Percentiles rank a stretch among this genome's conserved stretches.
Conservation (phyloP, 495 filamentous ascomycete genomes). For the Penicillium odoratum region DNA sequence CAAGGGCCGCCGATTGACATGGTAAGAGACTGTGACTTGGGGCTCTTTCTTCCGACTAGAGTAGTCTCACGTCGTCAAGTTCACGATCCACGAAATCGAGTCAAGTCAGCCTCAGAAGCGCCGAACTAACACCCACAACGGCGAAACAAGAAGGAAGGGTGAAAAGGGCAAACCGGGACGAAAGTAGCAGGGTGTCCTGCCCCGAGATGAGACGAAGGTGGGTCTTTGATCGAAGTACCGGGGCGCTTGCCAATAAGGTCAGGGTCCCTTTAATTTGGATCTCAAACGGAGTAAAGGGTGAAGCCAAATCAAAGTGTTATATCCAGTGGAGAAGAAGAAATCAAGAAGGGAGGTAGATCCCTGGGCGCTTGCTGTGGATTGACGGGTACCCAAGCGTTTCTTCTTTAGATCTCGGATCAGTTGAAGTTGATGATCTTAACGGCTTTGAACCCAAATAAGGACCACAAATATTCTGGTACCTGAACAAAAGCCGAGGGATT, state of each 20-base stretch:
- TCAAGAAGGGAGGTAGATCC: not conserved
- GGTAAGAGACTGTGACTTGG: constrained; percentile 20
- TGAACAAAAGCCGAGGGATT: constrained; percentile 15
- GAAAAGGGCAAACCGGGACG: constrained; percentile 12
- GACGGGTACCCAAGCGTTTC: not conserved
- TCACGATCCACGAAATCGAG: constrained; percentile 3
- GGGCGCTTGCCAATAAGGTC: constrained; percentile 34
- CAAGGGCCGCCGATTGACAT: constrained; percentile 48
- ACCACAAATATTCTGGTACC: constrained; percentile 11
- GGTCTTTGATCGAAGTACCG: constrained; percentile 36
- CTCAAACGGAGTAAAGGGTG: constrained; percentile 31
- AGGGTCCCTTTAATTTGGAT: constrained; percentile 25
- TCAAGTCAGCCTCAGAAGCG: constrained; percentile 4
- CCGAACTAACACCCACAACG: constrained; percentile 10
- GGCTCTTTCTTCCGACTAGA: constrained; percentile 6
- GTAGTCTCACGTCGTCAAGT: constrained; percentile 5
- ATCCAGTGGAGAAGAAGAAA: not conserved
- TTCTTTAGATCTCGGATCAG: constrained; percentile 17
- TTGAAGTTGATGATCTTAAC: constrained; percentile 24
- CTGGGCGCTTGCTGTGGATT: not conserved
- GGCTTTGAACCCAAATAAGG: constrained; percentile 15
- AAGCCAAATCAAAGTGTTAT: constrained; percentile 17
- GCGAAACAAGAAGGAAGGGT: constrained; percentile 7
- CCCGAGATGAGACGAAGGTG: constrained; percentile 33
- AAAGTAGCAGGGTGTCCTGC: constrained; percentile 21